Evolutionary conservation across 495 filamentous ascomycete species (phyloP), one percentile per base, ranked within the genome.

Genomic region (Trichoderma virens): DNA sequence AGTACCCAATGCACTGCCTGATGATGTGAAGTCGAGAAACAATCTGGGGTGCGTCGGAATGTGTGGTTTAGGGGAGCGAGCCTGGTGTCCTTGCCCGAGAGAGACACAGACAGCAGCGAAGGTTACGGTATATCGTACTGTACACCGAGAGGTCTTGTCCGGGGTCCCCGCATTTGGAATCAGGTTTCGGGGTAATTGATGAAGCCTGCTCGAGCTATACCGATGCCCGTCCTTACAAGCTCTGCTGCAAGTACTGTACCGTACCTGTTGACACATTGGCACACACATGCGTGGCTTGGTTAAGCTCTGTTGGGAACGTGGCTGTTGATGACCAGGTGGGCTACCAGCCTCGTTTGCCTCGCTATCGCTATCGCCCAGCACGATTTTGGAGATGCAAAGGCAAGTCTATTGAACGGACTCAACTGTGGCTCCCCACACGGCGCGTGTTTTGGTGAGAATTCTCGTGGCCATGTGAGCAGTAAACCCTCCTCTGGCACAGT

Each of bases 381-480:
- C 18, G 43, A 20, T 47, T 20, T 41, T 23, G 43, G 43, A 20
- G 18, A 25, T 47, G 18, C 18, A 47, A 0, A 23, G 18, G 0
- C n/a, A 18, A 13, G 41, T 16, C 18, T 20, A 6, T 3, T 20
- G 18, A n/a, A 45, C 41, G 43, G 43, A 7, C 20, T 47, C 43
- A 47, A 56, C 45, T 51, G 16, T 28, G 8, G 51, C 23, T 56
- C 25, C 27, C 51, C 51, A 45, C 51, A 56, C 43, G 27, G 27
- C 51, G 27, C 25, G 9, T 56, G 25, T 30, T 18, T 56, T 30
- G 51, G 25, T 56, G 51, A 56, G 51, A 56, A 56, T 56, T 56
- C 51, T 56, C 51, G 20, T 56, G 51, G 51, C 51, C 51, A 56
- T 56, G 51, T 56, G 51, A 56, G 30, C 51, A 47, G 18, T n/a